Conservation (phyloP, 2,329 filamentous ascomycete species). For the Ascochyta pisi region DNA sequence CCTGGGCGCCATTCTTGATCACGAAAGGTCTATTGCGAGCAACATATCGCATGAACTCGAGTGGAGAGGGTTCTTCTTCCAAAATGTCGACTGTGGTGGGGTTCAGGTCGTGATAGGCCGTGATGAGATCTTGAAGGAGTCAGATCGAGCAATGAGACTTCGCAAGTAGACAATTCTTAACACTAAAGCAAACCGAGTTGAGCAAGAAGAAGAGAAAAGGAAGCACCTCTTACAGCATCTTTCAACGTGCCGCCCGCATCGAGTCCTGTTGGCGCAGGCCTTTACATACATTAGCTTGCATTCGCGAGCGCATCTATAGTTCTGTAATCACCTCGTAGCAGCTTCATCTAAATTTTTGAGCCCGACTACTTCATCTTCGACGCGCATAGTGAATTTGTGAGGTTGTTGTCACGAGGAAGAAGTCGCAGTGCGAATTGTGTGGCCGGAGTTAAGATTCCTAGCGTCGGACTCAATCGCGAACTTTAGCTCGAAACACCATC, state of each 20-base stretch:
- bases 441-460: slow-evolving; percentile 30
- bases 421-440: not conserved
- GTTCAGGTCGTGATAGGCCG: slow-evolving; percentile 78
- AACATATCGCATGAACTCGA: slow-evolving; percentile 82
- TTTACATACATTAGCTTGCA: slow-evolving; percentile 11
- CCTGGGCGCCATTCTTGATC: slow-evolving; percentile 65
- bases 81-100: slow-evolving; percentile 66
- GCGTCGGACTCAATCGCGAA: slow-evolving; percentile 19
- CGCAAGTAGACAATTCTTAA: not conserved
- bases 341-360: slow-evolving; percentile 24
- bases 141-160: not conserved
- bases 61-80: slow-evolving; percentile 69
- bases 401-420: not conserved
- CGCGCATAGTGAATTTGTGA: slow-evolving; percentile 16
- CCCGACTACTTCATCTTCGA: slow-evolving; percentile 29
- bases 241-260: slow-evolving; percentile 29
- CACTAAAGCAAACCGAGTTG: not conserved
- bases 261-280: slow-evolving; percentile 42
- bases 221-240: slow-evolving; percentile 50
- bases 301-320: not conserved
- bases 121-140: slow-evolving; percentile 59
- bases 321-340: slow-evolving; percentile 23
- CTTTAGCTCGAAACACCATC: not conserved
- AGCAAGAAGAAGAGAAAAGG: slow-evolving; percentile 2
- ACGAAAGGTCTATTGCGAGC: slow-evolving; percentile 78